These are phyloP conservation scores for Hypomyces rosellus DNA, from an alignment of 2,329 filamentous ascomycete species.

Conservation along the genomic window DNA sequence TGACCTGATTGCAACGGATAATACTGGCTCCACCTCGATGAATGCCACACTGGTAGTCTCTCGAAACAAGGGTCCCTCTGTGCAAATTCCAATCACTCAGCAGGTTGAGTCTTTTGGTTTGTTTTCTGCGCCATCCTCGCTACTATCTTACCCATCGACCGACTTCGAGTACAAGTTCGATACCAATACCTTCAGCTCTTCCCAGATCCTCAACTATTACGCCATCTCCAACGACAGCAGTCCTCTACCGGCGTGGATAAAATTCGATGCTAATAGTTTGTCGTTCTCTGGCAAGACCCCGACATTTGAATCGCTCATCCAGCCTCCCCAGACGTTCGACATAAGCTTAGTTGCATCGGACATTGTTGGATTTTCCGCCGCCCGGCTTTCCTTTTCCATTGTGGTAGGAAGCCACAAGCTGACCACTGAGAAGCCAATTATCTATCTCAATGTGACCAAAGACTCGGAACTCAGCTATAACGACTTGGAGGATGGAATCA, in stretches of 20 bases:
- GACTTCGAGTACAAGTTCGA: slow-evolving; percentile 49
- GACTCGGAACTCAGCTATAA: slow-evolving; percentile 48
- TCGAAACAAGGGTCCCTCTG: slow-evolving; percentile 44
- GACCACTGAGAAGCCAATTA: slow-evolving; percentile 50
- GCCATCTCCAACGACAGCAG: slow-evolving; percentile 69
- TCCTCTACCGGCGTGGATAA: slow-evolving; percentile 79
- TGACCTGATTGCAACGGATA: slow-evolving; percentile 63
- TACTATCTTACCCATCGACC: slow-evolving; percentile 49
- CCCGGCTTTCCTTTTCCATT: slow-evolving; percentile 61
- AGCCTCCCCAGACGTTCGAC: slow-evolving; percentile 65
- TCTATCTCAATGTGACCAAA: slow-evolving; percentile 51
- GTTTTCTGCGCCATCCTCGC: slow-evolving; percentile 53
- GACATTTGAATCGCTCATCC: slow-evolving; percentile 52
- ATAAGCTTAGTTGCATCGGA: slow-evolving; percentile 74
- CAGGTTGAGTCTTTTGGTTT: slow-evolving; percentile 54
- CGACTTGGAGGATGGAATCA: slow-evolving; percentile 44
- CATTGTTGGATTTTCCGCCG: slow-evolving; percentile 67
- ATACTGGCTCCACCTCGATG: slow-evolving; percentile 55
- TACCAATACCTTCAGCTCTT: slow-evolving; percentile 55
- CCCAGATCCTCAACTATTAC: slow-evolving; percentile 60
- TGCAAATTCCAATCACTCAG: slow-evolving; percentile 50
- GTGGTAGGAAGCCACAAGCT: slow-evolving; percentile 66
- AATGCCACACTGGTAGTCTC: slow-evolving; percentile 67
- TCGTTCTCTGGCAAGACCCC: slow-evolving; percentile 68
- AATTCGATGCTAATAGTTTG: slow-evolving; percentile 59